Conservation (phyloP, 805 yeast species). For the Starmera quercuum region DNA sequence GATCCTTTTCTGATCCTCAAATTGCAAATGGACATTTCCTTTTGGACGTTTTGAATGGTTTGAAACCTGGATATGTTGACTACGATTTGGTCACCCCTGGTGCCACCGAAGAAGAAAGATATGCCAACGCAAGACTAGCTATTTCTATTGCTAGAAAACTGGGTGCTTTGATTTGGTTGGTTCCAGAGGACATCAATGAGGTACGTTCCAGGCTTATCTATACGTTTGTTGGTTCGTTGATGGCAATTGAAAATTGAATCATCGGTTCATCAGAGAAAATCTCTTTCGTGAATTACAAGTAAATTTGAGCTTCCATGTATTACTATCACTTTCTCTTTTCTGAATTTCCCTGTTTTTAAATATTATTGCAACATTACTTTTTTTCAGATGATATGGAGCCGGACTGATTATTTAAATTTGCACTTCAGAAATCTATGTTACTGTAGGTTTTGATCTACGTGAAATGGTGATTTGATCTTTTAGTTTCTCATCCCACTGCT, state of each 20-base stretch:
- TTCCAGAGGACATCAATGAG: slow-evolving; percentile 99
- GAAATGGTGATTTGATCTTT: slow-evolving; percentile 58
- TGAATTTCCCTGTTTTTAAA: too few species aligned
- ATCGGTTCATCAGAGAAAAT: too few species aligned
- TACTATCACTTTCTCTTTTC: not conserved
- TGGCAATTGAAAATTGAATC: slow-evolving; percentile 62
- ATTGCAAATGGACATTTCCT: slow-evolving; percentile 74
- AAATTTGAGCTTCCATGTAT: not conserved
- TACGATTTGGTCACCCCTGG: slow-evolving; percentile 85
- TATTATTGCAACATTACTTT: too few species aligned
- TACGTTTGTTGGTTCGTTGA: slow-evolving; percentile 92
- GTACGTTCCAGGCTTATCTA: slow-evolving; percentile 89
- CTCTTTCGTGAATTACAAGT: too few species aligned
- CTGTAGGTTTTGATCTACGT: too few species aligned
- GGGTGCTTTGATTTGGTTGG: slow-evolving; percentile 97
- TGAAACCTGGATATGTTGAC: slow-evolving; percentile 97
- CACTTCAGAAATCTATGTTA: too few species aligned
- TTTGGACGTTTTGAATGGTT: slow-evolving; percentile 83
- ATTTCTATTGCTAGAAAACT: slow-evolving; percentile 96
- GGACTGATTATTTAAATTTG: too few species aligned
- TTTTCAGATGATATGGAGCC: too few species aligned
- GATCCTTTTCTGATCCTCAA: slow-evolving; percentile 81
- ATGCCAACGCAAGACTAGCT: slow-evolving; percentile 93
- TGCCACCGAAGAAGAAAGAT: slow-evolving; percentile 71
- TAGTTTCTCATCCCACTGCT: slow-evolving; percentile 70